phyloP scores from a whole-genome alignment of 257 asterid species.

The Forsythia viridissima region DNA sequence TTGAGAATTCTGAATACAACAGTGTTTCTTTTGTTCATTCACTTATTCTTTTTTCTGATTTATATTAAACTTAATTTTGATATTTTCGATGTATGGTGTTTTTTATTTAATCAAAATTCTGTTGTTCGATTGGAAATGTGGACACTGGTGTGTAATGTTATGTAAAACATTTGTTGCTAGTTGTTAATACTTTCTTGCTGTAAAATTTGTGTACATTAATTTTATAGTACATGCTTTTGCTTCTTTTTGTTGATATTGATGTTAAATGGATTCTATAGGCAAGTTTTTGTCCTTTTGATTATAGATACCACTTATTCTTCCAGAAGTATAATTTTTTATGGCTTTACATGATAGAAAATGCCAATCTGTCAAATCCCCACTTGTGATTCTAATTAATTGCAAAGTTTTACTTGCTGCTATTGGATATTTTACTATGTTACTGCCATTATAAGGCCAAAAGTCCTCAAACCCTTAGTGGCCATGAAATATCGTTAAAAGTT shows the following conservation, averaged over 20 bases:
- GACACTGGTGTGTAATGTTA: constrained; percentile 13
- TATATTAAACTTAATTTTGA: constrained; percentile 35
- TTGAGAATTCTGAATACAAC: constrained; percentile 28
- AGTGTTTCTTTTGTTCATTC: constrained; percentile 41
- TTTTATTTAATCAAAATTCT: constrained; percentile 33
- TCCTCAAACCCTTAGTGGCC: not conserved
- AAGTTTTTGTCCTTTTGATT: not conserved
- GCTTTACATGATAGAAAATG: constrained; percentile 16
- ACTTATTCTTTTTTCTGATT: constrained; percentile 41
- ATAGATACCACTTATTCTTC: not conserved
- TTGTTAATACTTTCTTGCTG: constrained; percentile 37
- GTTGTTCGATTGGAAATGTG: constrained; percentile 36
- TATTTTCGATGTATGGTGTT: constrained; percentile 40
- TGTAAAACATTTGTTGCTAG: constrained; percentile 8
- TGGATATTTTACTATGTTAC: no score
- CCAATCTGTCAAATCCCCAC: constrained; percentile 28
- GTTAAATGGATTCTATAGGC: constrained; percentile 11
- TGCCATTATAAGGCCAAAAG: no score
- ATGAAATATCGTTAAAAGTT: not conserved
- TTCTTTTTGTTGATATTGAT: constrained; percentile 37
- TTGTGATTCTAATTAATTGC: constrained; percentile 22
- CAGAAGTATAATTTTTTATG: not conserved
- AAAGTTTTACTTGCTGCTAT: not conserved
- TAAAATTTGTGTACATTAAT: constrained; percentile 29
- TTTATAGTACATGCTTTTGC: constrained; percentile 22